Evolutionary conservation across 345 rosid species (phyloP).

Genomic region (Raphanus raphanistrum): DNA sequence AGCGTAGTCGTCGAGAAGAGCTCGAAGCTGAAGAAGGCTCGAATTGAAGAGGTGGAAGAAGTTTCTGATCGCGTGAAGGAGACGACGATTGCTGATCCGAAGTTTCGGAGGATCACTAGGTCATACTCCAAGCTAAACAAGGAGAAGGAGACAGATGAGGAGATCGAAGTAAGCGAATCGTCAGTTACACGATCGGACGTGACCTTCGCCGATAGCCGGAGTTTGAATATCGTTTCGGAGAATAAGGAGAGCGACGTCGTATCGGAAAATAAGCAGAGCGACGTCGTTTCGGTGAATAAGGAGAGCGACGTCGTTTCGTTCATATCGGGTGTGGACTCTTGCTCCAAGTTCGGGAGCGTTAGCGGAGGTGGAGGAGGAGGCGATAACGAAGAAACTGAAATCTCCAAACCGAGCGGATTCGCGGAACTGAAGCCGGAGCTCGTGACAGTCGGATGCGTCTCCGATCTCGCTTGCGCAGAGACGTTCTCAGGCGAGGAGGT

Average conservation of each 20-base stretch:
- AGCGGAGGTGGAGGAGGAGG: constrained; percentile 36
- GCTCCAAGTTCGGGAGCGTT: constrained; percentile 31
- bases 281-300: constrained; percentile 32
- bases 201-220: constrained; percentile 40
- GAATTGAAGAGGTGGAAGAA: constrained; percentile 36
- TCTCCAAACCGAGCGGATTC: constrained; percentile 41
- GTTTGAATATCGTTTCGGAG: constrained; percentile 35
- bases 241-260: constrained; percentile 48
- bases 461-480: constrained; percentile 75
- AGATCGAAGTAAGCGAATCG: constrained; percentile 55
- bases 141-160: constrained; percentile 34
- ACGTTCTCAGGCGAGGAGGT: constrained; percentile 52
- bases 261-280: constrained; percentile 16
- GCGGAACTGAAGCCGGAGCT: constrained; percentile 46
- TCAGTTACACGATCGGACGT: constrained; percentile 48
- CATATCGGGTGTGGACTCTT: constrained; percentile 49
- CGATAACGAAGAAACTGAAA: constrained; percentile 37
- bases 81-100: constrained; percentile 22
- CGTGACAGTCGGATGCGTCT: constrained; percentile 41
- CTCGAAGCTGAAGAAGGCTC: constrained; percentile 44
- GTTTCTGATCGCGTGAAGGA: constrained; percentile 36
- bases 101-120: constrained; percentile 57
- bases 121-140: constrained; percentile 45
- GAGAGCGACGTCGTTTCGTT: constrained; percentile 52
- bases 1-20: constrained; percentile 39